A percentile compares a stretch with the other conserved stretches of the same genome.
Evolutionary conservation across 2,329 filamentous ascomycete genomes (phyloP).

Genomic region (Colletotrichum costaricense): DNA sequence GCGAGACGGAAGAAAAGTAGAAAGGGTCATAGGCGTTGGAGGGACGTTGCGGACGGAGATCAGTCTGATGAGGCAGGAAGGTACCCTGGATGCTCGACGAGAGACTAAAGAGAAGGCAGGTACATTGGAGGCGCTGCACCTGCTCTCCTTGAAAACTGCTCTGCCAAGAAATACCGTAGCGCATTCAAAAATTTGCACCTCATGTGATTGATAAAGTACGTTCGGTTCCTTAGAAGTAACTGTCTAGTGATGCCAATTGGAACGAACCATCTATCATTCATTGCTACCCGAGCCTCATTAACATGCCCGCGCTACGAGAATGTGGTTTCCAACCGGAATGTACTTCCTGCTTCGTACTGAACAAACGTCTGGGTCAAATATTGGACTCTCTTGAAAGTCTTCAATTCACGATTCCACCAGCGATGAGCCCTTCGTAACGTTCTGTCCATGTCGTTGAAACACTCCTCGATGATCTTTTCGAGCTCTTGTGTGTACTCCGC

Average conservation of each 20-base stretch:
- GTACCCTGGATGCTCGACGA: neutral
- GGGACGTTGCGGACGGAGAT: neutral
- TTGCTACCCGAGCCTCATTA: too few relatives aligned
- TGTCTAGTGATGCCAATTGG: neutral
- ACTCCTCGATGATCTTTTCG: neutral
- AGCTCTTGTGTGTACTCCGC: neutral
- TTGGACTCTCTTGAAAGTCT: neutral
- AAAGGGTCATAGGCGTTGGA: neutral
- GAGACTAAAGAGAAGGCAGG: neutral
- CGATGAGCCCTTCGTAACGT: neutral
- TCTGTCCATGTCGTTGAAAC: neutral
- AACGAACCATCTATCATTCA: neutral
- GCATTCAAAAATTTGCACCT: neutral
- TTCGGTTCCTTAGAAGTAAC: neutral
- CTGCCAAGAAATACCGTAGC: neutral
- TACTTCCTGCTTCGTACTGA: neutral
- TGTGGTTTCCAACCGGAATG: neutral
- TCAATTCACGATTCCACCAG: slow-evolving; percentile 1
- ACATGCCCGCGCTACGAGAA: neutral
- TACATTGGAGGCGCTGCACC: neutral
- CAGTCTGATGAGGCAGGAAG: neutral
- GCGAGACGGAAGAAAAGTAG: neutral
- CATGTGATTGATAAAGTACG: neutral
- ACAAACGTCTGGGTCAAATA: neutral
- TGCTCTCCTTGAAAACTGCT: neutral